These are phyloP conservation scores for Lathyrus tuberosus DNA, from an alignment of 306 rosid species.

Conservation along the genomic window DNA sequence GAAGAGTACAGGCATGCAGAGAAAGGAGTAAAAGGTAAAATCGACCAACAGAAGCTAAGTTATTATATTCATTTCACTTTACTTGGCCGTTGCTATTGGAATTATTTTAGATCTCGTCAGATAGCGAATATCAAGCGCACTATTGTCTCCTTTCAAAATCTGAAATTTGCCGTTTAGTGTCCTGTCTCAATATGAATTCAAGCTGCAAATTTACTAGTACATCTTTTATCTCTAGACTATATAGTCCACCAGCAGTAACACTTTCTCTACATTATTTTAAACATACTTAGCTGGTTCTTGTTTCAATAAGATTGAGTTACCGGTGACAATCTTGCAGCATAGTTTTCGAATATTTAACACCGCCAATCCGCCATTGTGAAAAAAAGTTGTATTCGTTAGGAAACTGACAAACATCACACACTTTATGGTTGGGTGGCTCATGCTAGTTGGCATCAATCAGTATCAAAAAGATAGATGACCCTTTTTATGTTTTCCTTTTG, in stretches of 20 bases:
- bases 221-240: background rate
- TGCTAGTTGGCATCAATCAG: constrained; percentile 41
- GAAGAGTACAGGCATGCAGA: constrained; percentile 44
- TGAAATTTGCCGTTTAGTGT: background rate
- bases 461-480: constrained; percentile 38
- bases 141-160: constrained; percentile 20
- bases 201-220: background rate
- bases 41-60: constrained; percentile 26
- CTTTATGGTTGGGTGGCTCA: constrained; percentile 39
- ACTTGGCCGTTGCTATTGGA: constrained; percentile 46
- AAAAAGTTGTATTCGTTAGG: background rate
- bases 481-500: constrained; percentile 33
- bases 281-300: background rate
- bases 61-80: constrained; percentile 45
- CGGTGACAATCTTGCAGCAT: background rate
- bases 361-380: background rate
- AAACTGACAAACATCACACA: constrained; percentile 38
- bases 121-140: constrained; percentile 16
- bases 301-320: background rate
- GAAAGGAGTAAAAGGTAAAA: constrained; percentile 53
- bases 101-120: constrained; percentile 28
- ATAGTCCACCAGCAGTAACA: background rate
- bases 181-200: constrained; percentile 1
- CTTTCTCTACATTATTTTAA: background rate
- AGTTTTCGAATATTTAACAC: background rate